Evolutionary conservation across 257 asterid genomes (phyloP).

Genomic region (Solanum lignicaule): DNA sequence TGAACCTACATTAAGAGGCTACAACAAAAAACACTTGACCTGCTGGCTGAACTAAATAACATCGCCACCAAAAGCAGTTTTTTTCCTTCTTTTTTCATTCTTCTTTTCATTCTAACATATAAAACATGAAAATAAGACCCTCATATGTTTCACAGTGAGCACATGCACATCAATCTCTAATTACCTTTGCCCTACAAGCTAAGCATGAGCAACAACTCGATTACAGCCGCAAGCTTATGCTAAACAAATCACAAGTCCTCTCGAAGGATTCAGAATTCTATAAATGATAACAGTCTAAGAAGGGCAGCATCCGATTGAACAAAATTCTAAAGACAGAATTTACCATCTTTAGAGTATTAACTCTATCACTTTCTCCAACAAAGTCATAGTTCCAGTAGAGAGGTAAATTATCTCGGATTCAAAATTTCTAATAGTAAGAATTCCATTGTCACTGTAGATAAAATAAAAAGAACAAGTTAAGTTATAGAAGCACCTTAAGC

Average conservation of each 20-base stretch:
- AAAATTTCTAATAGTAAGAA: neutral
- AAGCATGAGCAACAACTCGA: neutral
- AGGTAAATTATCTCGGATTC: neutral
- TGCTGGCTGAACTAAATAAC: neutral
- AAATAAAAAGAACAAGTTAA: neutral
- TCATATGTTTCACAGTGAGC: neutral
- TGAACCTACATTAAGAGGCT: no score
- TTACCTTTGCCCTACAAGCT: neutral
- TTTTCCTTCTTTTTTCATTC: neutral
- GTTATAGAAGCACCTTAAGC: constrained; percentile 45
- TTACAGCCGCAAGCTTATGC: neutral
- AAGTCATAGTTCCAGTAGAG: neutral
- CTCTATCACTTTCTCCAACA: neutral
- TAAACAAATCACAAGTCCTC: neutral
- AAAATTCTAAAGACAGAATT: neutral
- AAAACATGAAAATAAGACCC: neutral
- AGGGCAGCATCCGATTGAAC: neutral
- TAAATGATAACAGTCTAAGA: neutral
- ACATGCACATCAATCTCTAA: neutral
- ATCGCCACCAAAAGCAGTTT: neutral
- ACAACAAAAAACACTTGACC: neutral
- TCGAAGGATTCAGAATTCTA: neutral
- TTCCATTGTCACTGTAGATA: neutral
- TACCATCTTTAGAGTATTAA: neutral
- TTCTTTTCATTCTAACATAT: neutral